phyloP scores from a whole-genome alignment of 768 basidiomycete species.

The Coprinellus micaceus region DNA sequence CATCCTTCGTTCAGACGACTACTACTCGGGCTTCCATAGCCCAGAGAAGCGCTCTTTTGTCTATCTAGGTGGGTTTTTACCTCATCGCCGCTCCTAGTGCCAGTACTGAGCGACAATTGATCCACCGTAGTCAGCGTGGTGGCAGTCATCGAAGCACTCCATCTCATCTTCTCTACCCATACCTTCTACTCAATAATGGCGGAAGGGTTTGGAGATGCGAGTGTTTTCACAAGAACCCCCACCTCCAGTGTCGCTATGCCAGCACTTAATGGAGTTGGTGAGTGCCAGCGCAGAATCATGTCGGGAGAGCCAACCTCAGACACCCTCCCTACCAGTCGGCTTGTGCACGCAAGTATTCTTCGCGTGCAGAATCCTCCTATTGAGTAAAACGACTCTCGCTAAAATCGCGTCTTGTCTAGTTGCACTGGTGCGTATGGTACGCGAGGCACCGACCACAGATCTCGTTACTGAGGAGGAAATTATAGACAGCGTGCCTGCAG shows the following conservation, averaged over 20 bases:
- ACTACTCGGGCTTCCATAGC: not conserved
- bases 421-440: not conserved
- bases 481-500: not conserved
- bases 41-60: not conserved
- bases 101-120: not conserved
- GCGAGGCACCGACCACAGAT: not conserved
- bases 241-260: not conserved
- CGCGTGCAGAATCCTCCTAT: not conserved
- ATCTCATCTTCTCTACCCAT: not conserved
- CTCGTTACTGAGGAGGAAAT: not conserved
- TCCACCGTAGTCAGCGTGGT: not conserved
- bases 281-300: not conserved
- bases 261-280: not conserved
- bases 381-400: not conserved
- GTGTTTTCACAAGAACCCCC: not conserved
- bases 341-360: not conserved
- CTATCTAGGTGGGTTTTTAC: not conserved
- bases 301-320: not conserved
- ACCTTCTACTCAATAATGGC: not conserved
- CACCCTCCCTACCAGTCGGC: not conserved
- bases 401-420: not conserved
- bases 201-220: not conserved
- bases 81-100: not conserved
- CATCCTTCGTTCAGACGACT: not conserved
- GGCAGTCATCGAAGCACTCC: not conserved